Base-by-base conservation (phyloP, 805 yeast species). In the Yamadazyma ubonensis region DNA sequence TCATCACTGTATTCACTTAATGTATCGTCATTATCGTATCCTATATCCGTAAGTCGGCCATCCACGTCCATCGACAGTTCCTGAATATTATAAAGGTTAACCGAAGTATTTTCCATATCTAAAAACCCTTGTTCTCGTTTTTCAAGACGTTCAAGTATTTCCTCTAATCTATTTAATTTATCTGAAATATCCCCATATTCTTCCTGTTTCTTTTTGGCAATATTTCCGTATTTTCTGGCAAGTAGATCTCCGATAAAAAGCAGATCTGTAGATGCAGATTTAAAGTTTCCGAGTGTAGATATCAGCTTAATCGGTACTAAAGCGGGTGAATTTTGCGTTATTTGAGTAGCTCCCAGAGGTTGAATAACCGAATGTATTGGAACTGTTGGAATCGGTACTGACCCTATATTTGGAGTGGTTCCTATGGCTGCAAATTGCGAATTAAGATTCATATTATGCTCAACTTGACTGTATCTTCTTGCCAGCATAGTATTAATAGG, bases 251-350 rank as follows among this genome's bases (percentile, higher is more conserved):
- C 70, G 30, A 63, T 57, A 34, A 64, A 61, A 25, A 63, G 43
- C 17, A 67, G 61, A 42, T 66, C 72, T 28, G 67, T 63, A 38
- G 69, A 66, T 30, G 68, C 70, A 27, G 66, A 63, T 27, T 64
- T 54, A 36, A 63, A 55, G 35, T 62, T 63, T 3, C 60, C 60
- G 27, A 66, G 43, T 1, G 71, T 65, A 20, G 59, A 53, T 10
- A 62, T 59, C 5, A 70, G 64, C 33, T 56, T 57, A 17, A 55
- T 55, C 6, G 62, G 66, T 1, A 45, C 43, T 15, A 63, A 32
- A 12, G 37, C 44, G 9, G 49, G 51, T 9, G 44, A 41, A 16
- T 30, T 17, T 6, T 39, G 40, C 3, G 37, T 20, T 32, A 20
- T 30, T 25, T 19, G 29, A 6, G 38, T 12, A 16, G 15, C 35